Evolutionary conservation across 306 rosid species (phyloP), one percentile per base, ranked within the genome.

Genomic region (Lupinus albus): DNA sequence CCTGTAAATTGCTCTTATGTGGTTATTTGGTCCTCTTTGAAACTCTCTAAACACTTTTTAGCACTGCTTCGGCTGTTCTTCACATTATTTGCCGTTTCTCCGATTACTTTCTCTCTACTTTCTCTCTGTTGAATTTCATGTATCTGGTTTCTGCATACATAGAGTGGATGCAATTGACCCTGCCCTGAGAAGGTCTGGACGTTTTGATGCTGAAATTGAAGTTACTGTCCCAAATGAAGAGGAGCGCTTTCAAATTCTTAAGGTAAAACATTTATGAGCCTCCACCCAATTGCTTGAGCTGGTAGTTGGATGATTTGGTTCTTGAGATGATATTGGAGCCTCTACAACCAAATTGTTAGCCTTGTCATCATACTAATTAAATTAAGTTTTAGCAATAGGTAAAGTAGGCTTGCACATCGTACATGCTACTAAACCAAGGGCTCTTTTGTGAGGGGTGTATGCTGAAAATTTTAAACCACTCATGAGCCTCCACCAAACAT

Each of bases 91-190:
- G 33, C 38, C 67, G 30, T 30, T 70, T 20, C 54, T 61, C 17
- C 42, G 10, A 70, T 30, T 58, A 12, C 30, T 17, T 28, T 16
- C 50, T 59, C 69, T 73, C 17, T 58, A 12, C 30, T 17, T 28
- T 16, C 50, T 59, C 69, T 73, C 17, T 47, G 0, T 72, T 53
- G 32, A 36, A 55, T 46, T 63, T 72, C 15, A 32, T 62, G 33
- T 28, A 58, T 66, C 49, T 82, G 62, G 61, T 72, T 67, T 78
- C 1, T 54, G 15, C 72, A 4, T 75, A 13, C 14, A 32, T 74
- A 87, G 98, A 75, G 88, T 82, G 71, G 93, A 88, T 80, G 93
- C 88, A 55, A 79, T 93, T 7, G 98, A 93, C 72, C 98, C 97
- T 68, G 93, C 95, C 39, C 76, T 89, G 52, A 84, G 98, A 82